Percentiles rank a stretch among this genome's conserved stretches.
Evolutionary conservation across 1,139 yeast genomes (phyloP).

Genomic region (Protomyces inouyei): DNA sequence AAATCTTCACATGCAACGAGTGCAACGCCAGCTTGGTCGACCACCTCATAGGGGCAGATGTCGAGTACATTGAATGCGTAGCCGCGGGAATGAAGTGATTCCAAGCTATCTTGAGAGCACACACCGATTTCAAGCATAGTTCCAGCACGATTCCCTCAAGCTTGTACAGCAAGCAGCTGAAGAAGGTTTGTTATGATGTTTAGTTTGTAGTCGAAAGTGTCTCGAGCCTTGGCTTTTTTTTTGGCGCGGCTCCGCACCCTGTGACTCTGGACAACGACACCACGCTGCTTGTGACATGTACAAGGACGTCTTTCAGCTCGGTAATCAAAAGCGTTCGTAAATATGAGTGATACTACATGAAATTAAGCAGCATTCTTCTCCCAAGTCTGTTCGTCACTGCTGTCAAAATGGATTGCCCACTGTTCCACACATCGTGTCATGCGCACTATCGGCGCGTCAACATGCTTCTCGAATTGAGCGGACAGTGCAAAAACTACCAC

Average conservation of each 20-base stretch:
- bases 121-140: constrained; percentile 15
- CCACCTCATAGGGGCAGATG: constrained; percentile 2
- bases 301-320: too few relatives aligned
- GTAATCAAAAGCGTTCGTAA: background rate
- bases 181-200: too few relatives aligned
- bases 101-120: constrained; percentile 1
- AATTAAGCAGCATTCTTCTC: background rate
- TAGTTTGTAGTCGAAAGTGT: too few relatives aligned
- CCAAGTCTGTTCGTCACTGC: background rate
- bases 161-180: too few relatives aligned
- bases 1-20: constrained; percentile 10
- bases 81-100: constrained; percentile 9
- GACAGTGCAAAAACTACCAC: background rate
- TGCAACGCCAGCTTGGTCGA: constrained; percentile 13
- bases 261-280: background rate
- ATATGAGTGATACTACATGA: too few relatives aligned
- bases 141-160: too few relatives aligned
- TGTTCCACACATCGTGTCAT: background rate
- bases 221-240: too few relatives aligned
- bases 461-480: background rate
- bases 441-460: background rate
- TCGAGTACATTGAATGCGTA: constrained; percentile 18
- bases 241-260: too few relatives aligned
- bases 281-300: background rate
- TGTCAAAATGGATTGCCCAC: background rate